These are phyloP conservation scores for Eucalyptus tenuipes DNA, from an alignment of 345 rosid genomes.

Conservation along the genomic window DNA sequence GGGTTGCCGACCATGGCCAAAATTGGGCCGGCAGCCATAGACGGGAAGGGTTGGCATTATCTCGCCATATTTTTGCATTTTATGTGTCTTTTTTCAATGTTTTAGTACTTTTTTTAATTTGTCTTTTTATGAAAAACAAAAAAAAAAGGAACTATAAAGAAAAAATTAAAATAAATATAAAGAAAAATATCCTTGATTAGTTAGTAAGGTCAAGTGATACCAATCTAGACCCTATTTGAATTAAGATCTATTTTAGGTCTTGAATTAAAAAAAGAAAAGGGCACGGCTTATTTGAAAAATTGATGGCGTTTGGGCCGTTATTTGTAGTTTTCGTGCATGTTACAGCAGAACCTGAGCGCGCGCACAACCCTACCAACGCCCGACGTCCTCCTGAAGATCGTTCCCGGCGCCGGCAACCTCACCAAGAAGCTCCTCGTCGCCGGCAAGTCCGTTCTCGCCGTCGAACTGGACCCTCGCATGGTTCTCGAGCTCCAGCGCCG, in stretches of 20 bases:
- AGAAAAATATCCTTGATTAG: too few relatives aligned
- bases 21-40: rapidly evolving
- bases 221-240: too few relatives aligned
- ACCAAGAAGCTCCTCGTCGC: slow-evolving; percentile 82
- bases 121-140: too few relatives aligned
- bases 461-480: slow-evolving; percentile 83
- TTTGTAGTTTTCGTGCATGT: rapidly evolving
- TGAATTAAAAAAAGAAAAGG: rapidly evolving
- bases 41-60: rapidly evolving
- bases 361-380: not conserved
- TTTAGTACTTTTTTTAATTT: too few relatives aligned
- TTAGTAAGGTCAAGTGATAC: too few relatives aligned
- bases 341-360: not conserved
- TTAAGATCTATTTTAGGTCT: too few relatives aligned
- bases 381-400: slow-evolving; percentile 72
- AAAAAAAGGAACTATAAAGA: too few relatives aligned
- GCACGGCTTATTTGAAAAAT: too few relatives aligned
- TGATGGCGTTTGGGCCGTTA: rapidly evolving
- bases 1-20: rapidly evolving
- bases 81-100: too few relatives aligned
- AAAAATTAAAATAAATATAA: too few relatives aligned
- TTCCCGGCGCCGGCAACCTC: slow-evolving; percentile 83
- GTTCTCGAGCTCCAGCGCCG: slow-evolving; percentile 86
- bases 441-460: slow-evolving; percentile 62
- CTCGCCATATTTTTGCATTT: too few relatives aligned